A percentile compares a stretch with the other conserved stretches of the same genome.
phyloP scores from a whole-genome alignment of 140 eudicot genomes.

The Stevia rebaudiana region DNA sequence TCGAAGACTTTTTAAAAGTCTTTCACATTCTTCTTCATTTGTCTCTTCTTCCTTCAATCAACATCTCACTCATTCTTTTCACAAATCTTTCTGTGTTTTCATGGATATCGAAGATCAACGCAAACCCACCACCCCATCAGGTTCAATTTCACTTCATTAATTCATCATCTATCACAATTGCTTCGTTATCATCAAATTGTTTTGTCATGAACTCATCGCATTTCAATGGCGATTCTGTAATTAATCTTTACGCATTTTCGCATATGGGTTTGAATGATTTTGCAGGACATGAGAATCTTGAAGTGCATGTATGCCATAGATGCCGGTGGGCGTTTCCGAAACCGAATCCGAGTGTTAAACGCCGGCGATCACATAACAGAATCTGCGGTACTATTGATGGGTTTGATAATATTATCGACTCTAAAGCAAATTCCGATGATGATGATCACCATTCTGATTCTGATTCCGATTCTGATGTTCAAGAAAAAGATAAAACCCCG shows the following conservation, averaged over 20 bases:
- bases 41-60: not conserved
- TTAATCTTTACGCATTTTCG: not conserved
- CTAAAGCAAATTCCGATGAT: slow-evolving; percentile 40
- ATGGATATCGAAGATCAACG: slow-evolving; percentile 41
- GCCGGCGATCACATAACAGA: slow-evolving; percentile 63
- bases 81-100: slow-evolving; percentile 7
- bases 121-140: slow-evolving; percentile 24
- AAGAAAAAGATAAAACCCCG: slow-evolving; percentile 40
- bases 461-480: slow-evolving; percentile 37
- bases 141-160: not conserved
- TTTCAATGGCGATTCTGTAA: not conserved
- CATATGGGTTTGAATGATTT: not conserved
- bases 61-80: not conserved
- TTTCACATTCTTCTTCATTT: slow-evolving; percentile 12
- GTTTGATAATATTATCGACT: slow-evolving; percentile 24
- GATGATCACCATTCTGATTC: slow-evolving; percentile 38
- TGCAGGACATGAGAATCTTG: not conserved
- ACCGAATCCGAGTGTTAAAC: slow-evolving; percentile 65
- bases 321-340: slow-evolving; percentile 90
- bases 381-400: slow-evolving; percentile 71
- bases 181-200: not conserved
- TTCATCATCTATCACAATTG: too few species aligned
- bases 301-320: slow-evolving; percentile 38
- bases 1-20: slow-evolving; percentile 5
- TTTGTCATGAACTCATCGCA: not conserved